Conservation (phyloP, 2,329 filamentous ascomycete species). For the Furcasterigmium sp. region DNA sequence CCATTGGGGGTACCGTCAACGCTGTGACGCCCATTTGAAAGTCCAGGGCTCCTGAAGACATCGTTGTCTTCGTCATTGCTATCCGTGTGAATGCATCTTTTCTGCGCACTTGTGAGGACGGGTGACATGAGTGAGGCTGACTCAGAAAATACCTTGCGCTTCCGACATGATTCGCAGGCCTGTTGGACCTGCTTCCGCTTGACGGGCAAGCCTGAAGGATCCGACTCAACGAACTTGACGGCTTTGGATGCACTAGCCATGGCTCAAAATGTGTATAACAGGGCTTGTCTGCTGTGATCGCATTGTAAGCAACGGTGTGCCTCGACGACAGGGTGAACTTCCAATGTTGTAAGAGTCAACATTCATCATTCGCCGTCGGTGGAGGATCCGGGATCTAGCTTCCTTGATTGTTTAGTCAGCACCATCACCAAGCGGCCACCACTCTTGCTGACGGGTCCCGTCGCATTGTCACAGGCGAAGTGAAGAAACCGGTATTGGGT, state of each 20-base stretch:
- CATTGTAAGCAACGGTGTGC: background rate
- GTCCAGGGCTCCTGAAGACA: background rate
- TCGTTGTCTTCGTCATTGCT: constrained; percentile 14
- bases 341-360: background rate
- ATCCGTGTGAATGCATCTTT: constrained; percentile 38
- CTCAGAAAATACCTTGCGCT: constrained; percentile 38
- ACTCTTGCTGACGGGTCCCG: no score
- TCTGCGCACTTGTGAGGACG: constrained; percentile 19
- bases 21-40: background rate
- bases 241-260: constrained; percentile 14
- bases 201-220: constrained; percentile 46
- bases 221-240: constrained; percentile 54
- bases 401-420: background rate
- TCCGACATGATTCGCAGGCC: constrained; percentile 50
- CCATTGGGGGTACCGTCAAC: background rate
- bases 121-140: background rate
- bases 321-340: background rate
- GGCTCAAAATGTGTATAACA: background rate
- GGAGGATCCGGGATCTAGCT: no score
- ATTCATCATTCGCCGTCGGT: no score
- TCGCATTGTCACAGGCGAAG: no score
- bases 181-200: constrained; percentile 57
- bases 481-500: no score
- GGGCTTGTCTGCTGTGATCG: background rate
- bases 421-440: background rate